These are phyloP conservation scores for Chionographis japonica DNA, from an alignment of 106 monocot species.

Conservation along the genomic window DNA sequence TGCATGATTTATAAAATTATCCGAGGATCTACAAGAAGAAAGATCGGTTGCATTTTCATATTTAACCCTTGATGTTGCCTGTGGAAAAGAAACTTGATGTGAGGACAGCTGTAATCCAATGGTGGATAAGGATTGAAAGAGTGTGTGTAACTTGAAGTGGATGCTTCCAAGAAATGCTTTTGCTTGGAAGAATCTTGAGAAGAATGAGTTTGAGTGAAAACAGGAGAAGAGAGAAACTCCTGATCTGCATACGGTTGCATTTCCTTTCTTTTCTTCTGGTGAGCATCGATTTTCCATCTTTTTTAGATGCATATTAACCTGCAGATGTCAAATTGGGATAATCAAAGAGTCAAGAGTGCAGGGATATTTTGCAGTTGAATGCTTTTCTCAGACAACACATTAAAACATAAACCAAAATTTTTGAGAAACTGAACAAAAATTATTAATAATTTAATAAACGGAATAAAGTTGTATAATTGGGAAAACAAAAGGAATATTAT, in stretches of 20 bases:
- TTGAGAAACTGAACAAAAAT: no score
- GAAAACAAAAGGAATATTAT: no score
- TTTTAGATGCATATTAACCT: slow-evolving; percentile 10
- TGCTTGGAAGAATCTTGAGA: slow-evolving; percentile 24
- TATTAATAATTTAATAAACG: no score
- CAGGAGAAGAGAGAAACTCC: slow-evolving; percentile 21
- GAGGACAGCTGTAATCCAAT: slow-evolving; percentile 18
- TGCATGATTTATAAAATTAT: neutral
- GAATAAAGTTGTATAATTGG: no score
- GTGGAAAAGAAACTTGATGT: slow-evolving; percentile 15
- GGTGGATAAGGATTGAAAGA: slow-evolving; percentile 20
- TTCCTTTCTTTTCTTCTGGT: slow-evolving; percentile 21
- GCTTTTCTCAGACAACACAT: no score
- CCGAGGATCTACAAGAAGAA: slow-evolving; percentile 6
- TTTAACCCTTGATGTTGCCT: slow-evolving; percentile 13
- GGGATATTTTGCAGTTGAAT: no score
- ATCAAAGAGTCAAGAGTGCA: no score
- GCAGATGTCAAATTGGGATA: no score
- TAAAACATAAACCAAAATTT: no score
- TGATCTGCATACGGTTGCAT: slow-evolving; percentile 21
- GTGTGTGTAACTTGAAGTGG: slow-evolving; percentile 21
- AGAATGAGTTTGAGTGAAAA: slow-evolving; percentile 18
- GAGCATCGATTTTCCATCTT: slow-evolving; percentile 21
- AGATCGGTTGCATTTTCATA: slow-evolving; percentile 7
- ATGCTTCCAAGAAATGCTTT: slow-evolving; percentile 22